These are phyloP conservation scores for Verticillium zaregamsianum DNA, from an alignment of 2,329 filamentous ascomycete species.

Conservation along the genomic window DNA sequence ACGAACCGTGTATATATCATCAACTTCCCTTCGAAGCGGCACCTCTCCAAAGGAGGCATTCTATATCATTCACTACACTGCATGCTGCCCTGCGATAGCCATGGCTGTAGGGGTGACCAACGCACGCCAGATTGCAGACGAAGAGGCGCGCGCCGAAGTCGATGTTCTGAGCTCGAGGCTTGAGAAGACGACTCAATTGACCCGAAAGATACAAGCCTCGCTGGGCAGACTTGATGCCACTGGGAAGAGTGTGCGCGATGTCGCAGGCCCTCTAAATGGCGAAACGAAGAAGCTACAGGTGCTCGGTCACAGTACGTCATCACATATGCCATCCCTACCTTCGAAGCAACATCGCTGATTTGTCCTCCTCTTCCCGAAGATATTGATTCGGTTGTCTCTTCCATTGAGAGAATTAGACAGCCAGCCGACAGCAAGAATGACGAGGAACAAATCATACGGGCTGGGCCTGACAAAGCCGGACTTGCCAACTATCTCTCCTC, in stretches of 20 bases:
- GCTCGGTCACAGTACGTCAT: slow-evolving; percentile 68
- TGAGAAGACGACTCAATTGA: slow-evolving; percentile 88
- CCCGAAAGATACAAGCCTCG: slow-evolving; percentile 91
- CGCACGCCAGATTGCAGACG: slow-evolving; percentile 51
- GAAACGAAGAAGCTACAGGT: slow-evolving; percentile 87
- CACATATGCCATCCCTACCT: neutral
- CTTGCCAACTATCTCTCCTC: slow-evolving; percentile 83
- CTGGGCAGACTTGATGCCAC: slow-evolving; percentile 79
- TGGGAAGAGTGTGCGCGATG: slow-evolving; percentile 85
- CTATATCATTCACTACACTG: neutral
- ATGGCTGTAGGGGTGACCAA: slow-evolving; percentile 50
- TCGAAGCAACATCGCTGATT: slow-evolving; percentile 14
- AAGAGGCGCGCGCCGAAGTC: slow-evolving; percentile 66
- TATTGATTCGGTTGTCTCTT: slow-evolving; percentile 78
- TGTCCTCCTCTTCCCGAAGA: slow-evolving; percentile 42
- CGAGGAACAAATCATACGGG: slow-evolving; percentile 87
- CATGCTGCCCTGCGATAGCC: neutral
- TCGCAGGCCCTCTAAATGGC: slow-evolving; percentile 86
- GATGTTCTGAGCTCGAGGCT: slow-evolving; percentile 69
- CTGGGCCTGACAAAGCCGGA: slow-evolving; percentile 79
- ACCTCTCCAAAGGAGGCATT: neutral
- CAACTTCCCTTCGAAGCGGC: too few relatives aligned
- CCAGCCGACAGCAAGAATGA: slow-evolving; percentile 89
- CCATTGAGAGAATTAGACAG: slow-evolving; percentile 83
- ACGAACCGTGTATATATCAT: too few relatives aligned